phyloP scores from a whole-genome alignment of 805 yeast genomes.

The Starmerella kuoi region DNA sequence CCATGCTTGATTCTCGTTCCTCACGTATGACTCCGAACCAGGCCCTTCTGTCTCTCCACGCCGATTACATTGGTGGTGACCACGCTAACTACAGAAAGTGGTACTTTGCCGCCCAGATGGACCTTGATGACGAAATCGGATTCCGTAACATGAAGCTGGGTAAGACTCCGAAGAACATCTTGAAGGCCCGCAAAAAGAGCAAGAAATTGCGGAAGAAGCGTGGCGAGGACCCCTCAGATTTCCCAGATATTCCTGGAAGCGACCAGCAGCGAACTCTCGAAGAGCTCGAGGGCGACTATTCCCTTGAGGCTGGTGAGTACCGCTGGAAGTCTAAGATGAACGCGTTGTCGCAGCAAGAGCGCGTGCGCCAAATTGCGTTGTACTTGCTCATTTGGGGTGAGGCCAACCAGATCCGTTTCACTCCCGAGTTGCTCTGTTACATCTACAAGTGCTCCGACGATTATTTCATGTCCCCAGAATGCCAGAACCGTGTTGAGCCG shows the following conservation, averaged over 20 bases:
- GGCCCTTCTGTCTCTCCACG: constrained; percentile 68
- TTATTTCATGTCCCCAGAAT: constrained; percentile 75
- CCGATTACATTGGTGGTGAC: constrained; percentile 87
- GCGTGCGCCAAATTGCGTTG: constrained; percentile 53
- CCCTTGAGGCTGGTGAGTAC: constrained; percentile 66
- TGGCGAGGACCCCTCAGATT: constrained; percentile 25
- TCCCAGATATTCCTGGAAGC: constrained; percentile 30
- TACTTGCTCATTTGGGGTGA: constrained; percentile 65
- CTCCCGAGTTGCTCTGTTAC: constrained; percentile 81
- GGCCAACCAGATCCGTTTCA: constrained; percentile 79
- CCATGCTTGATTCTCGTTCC: constrained; percentile 74
- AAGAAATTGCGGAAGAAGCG: constrained; percentile 33
- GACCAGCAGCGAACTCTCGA: constrained; percentile 49
- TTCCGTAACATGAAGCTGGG: constrained; percentile 46
- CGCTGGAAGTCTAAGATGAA: constrained; percentile 64
- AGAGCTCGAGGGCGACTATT: constrained; percentile 56
- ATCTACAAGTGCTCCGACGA: constrained; percentile 91
- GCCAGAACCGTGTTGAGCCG: constrained; percentile 54
- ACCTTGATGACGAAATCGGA: constrained; percentile 58
- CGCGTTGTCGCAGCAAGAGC: constrained; percentile 40
- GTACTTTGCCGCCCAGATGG: constrained; percentile 80
- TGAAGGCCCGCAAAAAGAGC: constrained; percentile 39
- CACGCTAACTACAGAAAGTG: constrained; percentile 78
- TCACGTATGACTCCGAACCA: constrained; percentile 59
- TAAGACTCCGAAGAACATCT: constrained; percentile 34